Evolutionary conservation across 345 rosid species (phyloP).

Genomic region (Corchorus olitorius): DNA sequence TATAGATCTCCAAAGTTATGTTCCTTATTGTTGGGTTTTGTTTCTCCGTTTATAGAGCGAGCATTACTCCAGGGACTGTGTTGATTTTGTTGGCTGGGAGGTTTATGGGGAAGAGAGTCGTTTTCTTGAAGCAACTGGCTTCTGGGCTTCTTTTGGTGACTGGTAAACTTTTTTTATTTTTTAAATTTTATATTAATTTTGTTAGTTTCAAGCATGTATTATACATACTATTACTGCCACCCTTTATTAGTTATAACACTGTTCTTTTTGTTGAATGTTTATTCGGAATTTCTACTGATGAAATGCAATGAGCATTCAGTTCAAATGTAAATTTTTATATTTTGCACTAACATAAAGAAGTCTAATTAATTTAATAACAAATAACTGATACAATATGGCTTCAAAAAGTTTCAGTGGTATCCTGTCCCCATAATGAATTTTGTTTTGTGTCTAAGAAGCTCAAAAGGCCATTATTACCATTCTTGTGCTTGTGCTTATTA

Average conservation of each 20-base stretch:
- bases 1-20: neutral
- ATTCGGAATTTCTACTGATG: neutral
- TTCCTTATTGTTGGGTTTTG: neutral
- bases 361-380: no score
- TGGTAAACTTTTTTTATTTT: slow-evolving; percentile 39
- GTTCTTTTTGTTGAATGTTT: neutral
- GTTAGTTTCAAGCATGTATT: neutral
- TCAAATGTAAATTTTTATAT: neutral
- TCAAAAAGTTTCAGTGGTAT: no score
- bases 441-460: no score
- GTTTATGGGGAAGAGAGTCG: slow-evolving; percentile 88
- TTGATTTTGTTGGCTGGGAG: slow-evolving; percentile 77
- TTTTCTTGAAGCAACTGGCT: slow-evolving; percentile 77
- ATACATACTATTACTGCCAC: neutral
- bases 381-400: neutral
- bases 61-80: slow-evolving; percentile 70
- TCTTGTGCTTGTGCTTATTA: no score
- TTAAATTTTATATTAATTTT: neutral
- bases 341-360: neutral
- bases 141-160: slow-evolving; percentile 85
- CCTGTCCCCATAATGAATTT: no score
- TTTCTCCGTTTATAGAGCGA: slow-evolving; percentile 44
- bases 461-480: no score
- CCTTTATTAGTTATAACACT: neutral
- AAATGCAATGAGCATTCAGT: neutral